Conservation (phyloP, 2,329 filamentous ascomycete species). For the Endoconidiophora laricicola region DNA sequence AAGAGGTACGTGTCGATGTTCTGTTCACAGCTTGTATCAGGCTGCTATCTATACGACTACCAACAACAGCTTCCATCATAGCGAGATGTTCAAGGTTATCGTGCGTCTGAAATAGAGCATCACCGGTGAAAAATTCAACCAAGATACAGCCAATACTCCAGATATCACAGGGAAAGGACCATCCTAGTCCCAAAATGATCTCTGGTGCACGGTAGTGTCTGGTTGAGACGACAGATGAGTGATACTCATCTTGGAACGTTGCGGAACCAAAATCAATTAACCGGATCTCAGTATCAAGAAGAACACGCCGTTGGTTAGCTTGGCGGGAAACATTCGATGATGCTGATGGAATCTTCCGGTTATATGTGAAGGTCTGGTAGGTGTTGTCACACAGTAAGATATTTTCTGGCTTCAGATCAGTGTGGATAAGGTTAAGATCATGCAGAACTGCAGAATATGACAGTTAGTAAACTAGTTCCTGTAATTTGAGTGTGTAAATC, state of each 20-base stretch:
- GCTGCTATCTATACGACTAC: slow-evolving; percentile 38
- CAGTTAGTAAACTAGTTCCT: background rate
- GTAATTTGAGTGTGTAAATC: background rate
- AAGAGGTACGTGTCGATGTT: slow-evolving; percentile 35
- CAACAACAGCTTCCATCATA: slow-evolving; percentile 60
- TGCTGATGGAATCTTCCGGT: slow-evolving; percentile 51
- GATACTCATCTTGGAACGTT: slow-evolving; percentile 57
- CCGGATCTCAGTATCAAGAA: slow-evolving; percentile 52
- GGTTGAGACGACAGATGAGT: slow-evolving; percentile 54
- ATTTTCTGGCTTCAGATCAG: slow-evolving; percentile 56
- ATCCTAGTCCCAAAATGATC: slow-evolving; percentile 53
- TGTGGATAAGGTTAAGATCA: slow-evolving; percentile 93
- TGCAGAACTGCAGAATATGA: slow-evolving; percentile 54
- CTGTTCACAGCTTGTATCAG: slow-evolving; percentile 41
- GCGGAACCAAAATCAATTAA: slow-evolving; percentile 57
- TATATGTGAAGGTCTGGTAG: slow-evolving; percentile 57
- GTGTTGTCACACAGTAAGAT: slow-evolving; percentile 48
- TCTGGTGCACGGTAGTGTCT: slow-evolving; percentile 54
- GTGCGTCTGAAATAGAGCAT: slow-evolving; percentile 55
- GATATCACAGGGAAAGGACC: slow-evolving; percentile 57
- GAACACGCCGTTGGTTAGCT: slow-evolving; percentile 45
- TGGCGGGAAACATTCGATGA: slow-evolving; percentile 42
- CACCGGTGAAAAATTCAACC: slow-evolving; percentile 55
- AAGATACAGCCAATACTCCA: slow-evolving; percentile 61
- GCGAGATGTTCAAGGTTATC: slow-evolving; percentile 56